Conservation (phyloP, 176 grass and related monocot genomes). For the Panicum miliaceum region DNA sequence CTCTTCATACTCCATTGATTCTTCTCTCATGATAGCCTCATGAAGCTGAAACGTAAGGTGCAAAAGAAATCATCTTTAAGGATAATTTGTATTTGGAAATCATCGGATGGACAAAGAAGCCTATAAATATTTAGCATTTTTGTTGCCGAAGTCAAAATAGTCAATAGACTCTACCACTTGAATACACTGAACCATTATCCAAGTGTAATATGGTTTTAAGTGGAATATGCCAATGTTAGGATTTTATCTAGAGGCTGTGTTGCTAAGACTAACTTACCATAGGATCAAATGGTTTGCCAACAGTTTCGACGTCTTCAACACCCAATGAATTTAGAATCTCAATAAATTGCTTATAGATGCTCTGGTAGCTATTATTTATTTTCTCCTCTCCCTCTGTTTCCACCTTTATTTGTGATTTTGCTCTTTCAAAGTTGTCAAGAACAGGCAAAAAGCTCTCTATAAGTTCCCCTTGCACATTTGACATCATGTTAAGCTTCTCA, state of each 20-base stretch:
- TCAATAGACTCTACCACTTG: not conserved
- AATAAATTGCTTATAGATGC: slow-evolving; percentile 94
- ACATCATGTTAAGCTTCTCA: slow-evolving; percentile 88
- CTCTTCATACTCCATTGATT: slow-evolving; percentile 77
- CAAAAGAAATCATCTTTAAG: slow-evolving; percentile 19
- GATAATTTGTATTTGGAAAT: not conserved
- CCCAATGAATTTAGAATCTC: slow-evolving; percentile 80
- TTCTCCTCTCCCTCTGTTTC: slow-evolving; percentile 83
- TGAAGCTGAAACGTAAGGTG: slow-evolving; percentile 66
- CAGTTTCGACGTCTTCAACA: slow-evolving; percentile 79
- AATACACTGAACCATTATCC: slow-evolving; percentile 12
- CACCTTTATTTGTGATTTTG: slow-evolving; percentile 91
- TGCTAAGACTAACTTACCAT: slow-evolving; percentile 66
- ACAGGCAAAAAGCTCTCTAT: slow-evolving; percentile 90
- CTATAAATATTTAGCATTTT: not conserved
- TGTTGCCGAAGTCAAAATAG: not conserved
- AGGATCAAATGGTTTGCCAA: slow-evolving; percentile 89
- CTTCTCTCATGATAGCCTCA: slow-evolving; percentile 94
- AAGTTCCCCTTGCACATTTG: slow-evolving; percentile 91
- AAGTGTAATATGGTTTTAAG: slow-evolving; percentile 19
- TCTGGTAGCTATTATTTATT: slow-evolving; percentile 94
- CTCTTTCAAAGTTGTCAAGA: slow-evolving; percentile 97
- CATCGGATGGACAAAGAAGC: not conserved
- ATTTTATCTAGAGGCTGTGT: slow-evolving; percentile 12
- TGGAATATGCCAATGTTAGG: slow-evolving; percentile 11